Conservation (phyloP, 768 basidiomycete species). For the Mycena vulgaris region DNA sequence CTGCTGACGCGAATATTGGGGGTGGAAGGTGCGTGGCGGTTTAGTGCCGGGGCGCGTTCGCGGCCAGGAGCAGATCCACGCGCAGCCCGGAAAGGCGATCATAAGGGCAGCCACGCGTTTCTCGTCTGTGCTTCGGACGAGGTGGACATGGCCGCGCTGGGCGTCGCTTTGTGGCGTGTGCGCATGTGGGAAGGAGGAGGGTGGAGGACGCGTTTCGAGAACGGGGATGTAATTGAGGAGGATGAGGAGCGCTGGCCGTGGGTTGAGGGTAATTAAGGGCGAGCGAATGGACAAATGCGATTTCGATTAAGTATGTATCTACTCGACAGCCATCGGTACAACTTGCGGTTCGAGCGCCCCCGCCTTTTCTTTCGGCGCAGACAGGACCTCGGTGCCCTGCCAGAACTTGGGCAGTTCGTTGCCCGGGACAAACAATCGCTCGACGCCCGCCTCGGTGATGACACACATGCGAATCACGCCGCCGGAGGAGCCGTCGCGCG, state of each 20-base stretch:
- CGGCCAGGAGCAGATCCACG: constrained; percentile 9
- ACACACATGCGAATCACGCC: constrained; percentile 98
- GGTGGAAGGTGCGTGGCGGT: constrained; percentile 57
- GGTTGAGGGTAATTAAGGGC: not conserved
- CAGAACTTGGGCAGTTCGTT: constrained; percentile 92
- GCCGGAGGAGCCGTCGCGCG: constrained; percentile 97
- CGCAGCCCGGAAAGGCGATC: constrained; percentile 43
- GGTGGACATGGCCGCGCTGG: constrained; percentile 75
- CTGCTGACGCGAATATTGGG: constrained; percentile 63
- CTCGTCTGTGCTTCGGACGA: constrained; percentile 68
- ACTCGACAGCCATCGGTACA: constrained; percentile 67
- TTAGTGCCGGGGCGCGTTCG: constrained; percentile 42
- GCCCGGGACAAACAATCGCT: constrained; percentile 93
- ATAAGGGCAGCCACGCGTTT: constrained; percentile 79
- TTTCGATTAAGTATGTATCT: constrained; percentile 39
- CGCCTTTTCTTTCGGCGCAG: constrained; percentile 50
- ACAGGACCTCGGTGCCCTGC: constrained; percentile 85
- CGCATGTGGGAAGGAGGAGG: constrained; percentile 81
- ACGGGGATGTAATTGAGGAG: constrained; percentile 10
- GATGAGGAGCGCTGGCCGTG: constrained; percentile 22
- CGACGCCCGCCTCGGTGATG: constrained; percentile 93
- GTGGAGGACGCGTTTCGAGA: constrained; percentile 53
- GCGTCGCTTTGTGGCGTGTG: constrained; percentile 84
- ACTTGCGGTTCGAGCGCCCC: constrained; percentile 49
- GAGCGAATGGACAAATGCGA: constrained; percentile 4